Conservation (phyloP, 2,329 filamentous ascomycete genomes). For the Didymellaceae sp. region DNA sequence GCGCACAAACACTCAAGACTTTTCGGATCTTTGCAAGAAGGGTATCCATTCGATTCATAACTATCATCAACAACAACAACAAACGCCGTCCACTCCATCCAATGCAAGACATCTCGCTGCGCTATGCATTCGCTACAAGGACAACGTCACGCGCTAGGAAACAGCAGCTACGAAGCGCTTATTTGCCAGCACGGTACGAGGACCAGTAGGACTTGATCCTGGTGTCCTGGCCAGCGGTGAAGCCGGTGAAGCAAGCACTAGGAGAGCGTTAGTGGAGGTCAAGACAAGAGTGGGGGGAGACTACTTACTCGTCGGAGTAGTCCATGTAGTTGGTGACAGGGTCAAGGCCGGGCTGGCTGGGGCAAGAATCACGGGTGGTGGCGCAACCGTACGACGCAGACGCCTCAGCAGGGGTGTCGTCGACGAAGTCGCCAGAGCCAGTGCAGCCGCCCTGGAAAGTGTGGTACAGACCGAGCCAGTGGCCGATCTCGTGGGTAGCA, state of each 20-base stretch:
- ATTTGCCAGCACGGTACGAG: slow-evolving; percentile 22
- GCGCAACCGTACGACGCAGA: slow-evolving; percentile 32
- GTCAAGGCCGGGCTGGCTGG: slow-evolving; percentile 32
- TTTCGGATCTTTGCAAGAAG: too few species aligned
- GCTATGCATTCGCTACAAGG: too few species aligned
- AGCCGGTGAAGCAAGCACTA: slow-evolving; percentile 31
- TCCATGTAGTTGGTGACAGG: slow-evolving; percentile 47
- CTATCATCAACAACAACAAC: too few species aligned
- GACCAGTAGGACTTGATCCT: slow-evolving; percentile 30
- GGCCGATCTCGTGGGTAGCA: slow-evolving; percentile 42
- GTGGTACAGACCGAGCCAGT: slow-evolving; percentile 43
- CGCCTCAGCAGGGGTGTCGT: slow-evolving; percentile 34
- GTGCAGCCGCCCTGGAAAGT: slow-evolving; percentile 41
- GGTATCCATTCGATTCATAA: too few species aligned
- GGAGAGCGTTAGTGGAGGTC: not conserved
- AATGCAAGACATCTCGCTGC: too few species aligned
- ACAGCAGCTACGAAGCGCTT: slow-evolving; percentile 17
- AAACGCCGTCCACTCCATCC: too few species aligned
- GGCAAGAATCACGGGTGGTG: slow-evolving; percentile 35
- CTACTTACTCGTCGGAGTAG: slow-evolving; percentile 33
- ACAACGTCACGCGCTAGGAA: too few species aligned
- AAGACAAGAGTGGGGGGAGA: not conserved
- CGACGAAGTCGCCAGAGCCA: slow-evolving; percentile 33
- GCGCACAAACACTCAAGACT: too few species aligned
- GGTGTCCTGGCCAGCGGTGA: slow-evolving; percentile 35